phyloP scores from a whole-genome alignment of 2,329 filamentous ascomycete genomes.

The Fusarium xylarioides region DNA sequence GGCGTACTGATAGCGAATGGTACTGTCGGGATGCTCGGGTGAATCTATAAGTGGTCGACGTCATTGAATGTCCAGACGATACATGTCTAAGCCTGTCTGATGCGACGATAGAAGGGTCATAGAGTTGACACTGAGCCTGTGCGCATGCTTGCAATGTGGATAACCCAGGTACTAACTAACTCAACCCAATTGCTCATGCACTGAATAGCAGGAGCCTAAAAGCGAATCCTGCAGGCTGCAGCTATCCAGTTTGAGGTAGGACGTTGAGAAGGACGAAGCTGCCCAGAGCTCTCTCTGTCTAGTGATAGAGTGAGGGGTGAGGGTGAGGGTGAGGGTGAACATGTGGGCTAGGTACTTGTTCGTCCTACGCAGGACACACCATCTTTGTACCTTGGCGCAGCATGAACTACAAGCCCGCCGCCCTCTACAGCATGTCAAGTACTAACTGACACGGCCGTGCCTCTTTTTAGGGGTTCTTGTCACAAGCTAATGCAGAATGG shows the following conservation, averaged over 20 bases:
- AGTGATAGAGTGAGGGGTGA: background rate
- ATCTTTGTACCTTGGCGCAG: background rate
- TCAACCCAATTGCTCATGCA: constrained; percentile 11
- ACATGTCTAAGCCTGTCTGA: constrained; percentile 21
- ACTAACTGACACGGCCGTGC: background rate
- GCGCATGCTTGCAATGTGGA: constrained; percentile 15
- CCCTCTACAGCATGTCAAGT: background rate
- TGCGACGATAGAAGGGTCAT: constrained; percentile 30
- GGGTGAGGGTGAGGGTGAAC: background rate
- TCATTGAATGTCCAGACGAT: constrained; percentile 33
- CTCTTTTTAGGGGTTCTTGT: background rate
- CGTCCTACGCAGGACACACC: constrained; percentile 12
- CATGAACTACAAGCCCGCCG: constrained; percentile 2
- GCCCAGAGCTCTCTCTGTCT: constrained; percentile 6
- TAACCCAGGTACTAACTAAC: background rate
- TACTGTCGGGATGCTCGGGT: constrained; percentile 22
- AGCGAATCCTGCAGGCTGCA: background rate
- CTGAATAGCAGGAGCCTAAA: background rate
- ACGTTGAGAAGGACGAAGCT: background rate
- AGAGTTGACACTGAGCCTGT: constrained; percentile 9
- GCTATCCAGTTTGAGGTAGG: constrained; percentile 1
- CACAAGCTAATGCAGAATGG: constrained; percentile 18
- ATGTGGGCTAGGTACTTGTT: constrained; percentile 9
- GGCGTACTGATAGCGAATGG: constrained; percentile 4
- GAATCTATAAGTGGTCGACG: constrained; percentile 29